Base-by-base conservation (phyloP, 2,329 filamentous ascomycete genomes). In the Aureobasidium sp. region DNA sequence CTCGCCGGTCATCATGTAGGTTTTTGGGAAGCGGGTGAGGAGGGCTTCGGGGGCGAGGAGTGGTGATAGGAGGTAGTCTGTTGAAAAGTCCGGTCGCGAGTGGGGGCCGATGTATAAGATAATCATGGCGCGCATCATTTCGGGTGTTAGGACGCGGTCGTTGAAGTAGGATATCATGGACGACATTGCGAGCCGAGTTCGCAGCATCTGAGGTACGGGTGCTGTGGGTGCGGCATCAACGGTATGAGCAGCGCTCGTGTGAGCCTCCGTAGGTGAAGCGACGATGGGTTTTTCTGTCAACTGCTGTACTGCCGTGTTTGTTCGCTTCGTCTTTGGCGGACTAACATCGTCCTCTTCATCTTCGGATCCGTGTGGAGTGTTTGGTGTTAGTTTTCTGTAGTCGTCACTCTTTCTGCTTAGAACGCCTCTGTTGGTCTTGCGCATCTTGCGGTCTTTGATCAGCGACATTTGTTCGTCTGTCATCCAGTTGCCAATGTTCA, bases 401-500 rank as follows among this genome's bases (percentile, higher is more conserved):
- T 97, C 90, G 76, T 90, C 89, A 65, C 86, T 91, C 77, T 99
- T 97, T 63, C 90, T 84, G 39, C 87, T 83, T 61, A 97, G 88
- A 62, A 97, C 88, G 29, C 85, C 83, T 62, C 83, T 82, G 70
- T 97, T 96, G 1, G 87, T 91, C 68, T 87, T 87, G 27, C 91
- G 84, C 71, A 87, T 86, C 63, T 86, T 84, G 12, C 91, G 86
- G 65, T 96, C 92, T 66, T 91, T 87, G 65, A 99, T 96, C 64
- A 99, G 78, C 0, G 90, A 86, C 90, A 97, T 96, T 72, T 99
- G 92, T 73, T 97, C 93, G 69, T 97, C 93, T 0, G 90, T 92
- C 92, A 99, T 97, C 94, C 94, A 99, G 74, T 92, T 97, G 41
- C 91, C 91, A 67, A 97, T 97, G 70, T 96, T 97, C 89, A 97